Conservation (phyloP, 1,284 basidiomycete genomes). For the Leccinum subfulvum region DNA sequence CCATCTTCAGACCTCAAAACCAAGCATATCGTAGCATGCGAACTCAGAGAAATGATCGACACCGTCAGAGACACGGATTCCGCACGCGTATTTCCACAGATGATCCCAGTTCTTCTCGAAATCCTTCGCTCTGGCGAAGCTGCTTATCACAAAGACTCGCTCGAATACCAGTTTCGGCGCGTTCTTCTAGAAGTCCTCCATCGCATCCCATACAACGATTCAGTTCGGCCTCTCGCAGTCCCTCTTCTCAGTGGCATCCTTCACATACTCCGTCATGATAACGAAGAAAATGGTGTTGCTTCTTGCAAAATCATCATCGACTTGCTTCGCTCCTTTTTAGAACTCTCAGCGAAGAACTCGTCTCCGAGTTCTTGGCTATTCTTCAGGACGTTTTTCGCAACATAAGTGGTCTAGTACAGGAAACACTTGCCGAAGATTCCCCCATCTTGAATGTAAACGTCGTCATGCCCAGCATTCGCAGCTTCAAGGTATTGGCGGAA, state of each 20-base stretch:
- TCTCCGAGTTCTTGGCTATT: conserved; percentile 80
- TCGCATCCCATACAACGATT: conserved; percentile 83
- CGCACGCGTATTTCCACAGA: conserved; percentile 64
- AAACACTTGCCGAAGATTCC: conserved; percentile 73
- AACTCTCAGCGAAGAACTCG: conserved; percentile 74
- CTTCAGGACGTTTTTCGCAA: conserved; percentile 78
- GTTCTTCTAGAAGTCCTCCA: conserved; percentile 87
- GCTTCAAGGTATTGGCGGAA: conserved; percentile 95
- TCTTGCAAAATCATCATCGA: conserved; percentile 95
- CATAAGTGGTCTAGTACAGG: conserved; percentile 73
- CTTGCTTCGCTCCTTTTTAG: conserved; percentile 68
- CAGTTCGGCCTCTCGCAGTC: conserved; percentile 69
- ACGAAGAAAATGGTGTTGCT: conserved; percentile 92
- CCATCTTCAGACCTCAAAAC: conserved; percentile 61
- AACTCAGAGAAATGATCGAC: conserved; percentile 87
- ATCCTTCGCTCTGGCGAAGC: conserved; percentile 78
- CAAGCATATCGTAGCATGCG: conserved; percentile 70
- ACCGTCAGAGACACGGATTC: conserved; percentile 81
- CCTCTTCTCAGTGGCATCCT: conserved; percentile 79
- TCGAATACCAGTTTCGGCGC: conserved; percentile 86
- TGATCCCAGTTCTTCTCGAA: conserved; percentile 80
- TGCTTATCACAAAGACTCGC: conserved; percentile 73
- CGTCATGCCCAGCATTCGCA: conserved; percentile 71
- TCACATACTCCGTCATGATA: conserved; percentile 84
- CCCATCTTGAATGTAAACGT: conserved; percentile 46